A percentile compares a stretch with the other conserved stretches of the same genome.
phyloP scores from a whole-genome alignment of 106 monocot genomes.

The Dendrobium officinale region DNA sequence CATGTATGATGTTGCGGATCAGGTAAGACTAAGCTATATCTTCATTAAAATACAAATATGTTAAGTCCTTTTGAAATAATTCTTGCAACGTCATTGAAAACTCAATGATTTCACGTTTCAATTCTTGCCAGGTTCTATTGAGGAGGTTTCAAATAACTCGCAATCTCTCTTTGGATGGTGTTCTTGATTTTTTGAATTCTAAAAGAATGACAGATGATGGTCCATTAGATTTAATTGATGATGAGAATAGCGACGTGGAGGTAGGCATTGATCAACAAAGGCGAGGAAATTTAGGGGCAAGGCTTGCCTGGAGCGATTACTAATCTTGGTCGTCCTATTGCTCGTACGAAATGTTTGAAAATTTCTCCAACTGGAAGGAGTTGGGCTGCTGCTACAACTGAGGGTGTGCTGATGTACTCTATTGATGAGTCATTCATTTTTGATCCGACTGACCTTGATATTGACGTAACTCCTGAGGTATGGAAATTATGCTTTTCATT shows the following conservation, averaged over 20 bases:
- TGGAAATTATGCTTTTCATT: slow-evolving; percentile 1
- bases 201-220: slow-evolving; percentile 96
- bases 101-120: neutral
- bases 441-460: slow-evolving; percentile 93
- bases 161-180: slow-evolving; percentile 90
- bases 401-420: slow-evolving; percentile 89
- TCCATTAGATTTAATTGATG: slow-evolving; percentile 91
- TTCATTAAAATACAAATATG: slow-evolving; percentile 3
- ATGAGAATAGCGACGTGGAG: slow-evolving; percentile 71
- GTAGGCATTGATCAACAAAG: slow-evolving; percentile 73
- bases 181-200: slow-evolving; percentile 90
- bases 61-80: neutral
- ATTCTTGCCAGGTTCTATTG: slow-evolving; percentile 54
- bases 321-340: slow-evolving; percentile 69
- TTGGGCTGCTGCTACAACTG: slow-evolving; percentile 97
- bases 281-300: slow-evolving; percentile 46
- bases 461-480: slow-evolving; percentile 97
- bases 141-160: slow-evolving; percentile 87
- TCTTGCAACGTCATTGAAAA: neutral
- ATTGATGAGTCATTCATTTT: slow-evolving; percentile 88
- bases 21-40: slow-evolving; percentile 14
- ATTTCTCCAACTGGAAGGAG: slow-evolving; percentile 95
- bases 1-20: slow-evolving; percentile 96
- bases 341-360: slow-evolving; percentile 76
- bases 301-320: slow-evolving; percentile 67